These are phyloP conservation scores for Dalbergia oliveri DNA, from an alignment of 306 rosid species.

Conservation along the genomic window DNA sequence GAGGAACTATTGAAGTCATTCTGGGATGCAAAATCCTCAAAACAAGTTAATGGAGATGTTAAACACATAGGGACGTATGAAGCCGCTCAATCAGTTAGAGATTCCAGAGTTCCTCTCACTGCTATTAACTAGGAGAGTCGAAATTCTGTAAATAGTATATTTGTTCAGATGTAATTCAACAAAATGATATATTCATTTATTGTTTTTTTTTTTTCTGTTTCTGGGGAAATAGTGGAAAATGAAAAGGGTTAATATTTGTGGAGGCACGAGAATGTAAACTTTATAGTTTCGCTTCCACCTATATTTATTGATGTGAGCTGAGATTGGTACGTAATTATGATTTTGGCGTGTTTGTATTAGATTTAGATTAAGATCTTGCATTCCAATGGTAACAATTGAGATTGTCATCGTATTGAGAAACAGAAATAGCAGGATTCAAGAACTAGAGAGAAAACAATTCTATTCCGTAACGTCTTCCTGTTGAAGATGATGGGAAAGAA, in stretches of 20 bases:
- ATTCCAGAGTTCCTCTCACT: conserved; percentile 96
- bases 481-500: background rate
- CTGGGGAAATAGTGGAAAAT: background rate
- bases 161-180: conserved; percentile 58
- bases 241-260: conserved; percentile 23
- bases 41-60: conserved; percentile 86
- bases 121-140: conserved; percentile 78
- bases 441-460: background rate
- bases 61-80: conserved; percentile 77
- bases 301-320: conserved; percentile 37
- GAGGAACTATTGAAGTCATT: conserved; percentile 86
- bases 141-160: conserved; percentile 73
- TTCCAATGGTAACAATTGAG: background rate
- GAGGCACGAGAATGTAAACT: conserved; percentile 43
- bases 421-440: background rate
- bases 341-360: conserved; percentile 42
- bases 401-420: too few relatives aligned
- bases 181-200: conserved; percentile 56
- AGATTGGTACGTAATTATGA: conserved; percentile 37
- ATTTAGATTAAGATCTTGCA: background rate
- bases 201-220: conserved; percentile 21
- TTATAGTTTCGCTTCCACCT: conserved; percentile 27
- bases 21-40: conserved; percentile 84
- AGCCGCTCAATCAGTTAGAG: conserved; percentile 85
- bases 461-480: too few relatives aligned